phyloP scores from a whole-genome alignment of 2,329 filamentous ascomycete species.

The Penicillium crustosum region DNA sequence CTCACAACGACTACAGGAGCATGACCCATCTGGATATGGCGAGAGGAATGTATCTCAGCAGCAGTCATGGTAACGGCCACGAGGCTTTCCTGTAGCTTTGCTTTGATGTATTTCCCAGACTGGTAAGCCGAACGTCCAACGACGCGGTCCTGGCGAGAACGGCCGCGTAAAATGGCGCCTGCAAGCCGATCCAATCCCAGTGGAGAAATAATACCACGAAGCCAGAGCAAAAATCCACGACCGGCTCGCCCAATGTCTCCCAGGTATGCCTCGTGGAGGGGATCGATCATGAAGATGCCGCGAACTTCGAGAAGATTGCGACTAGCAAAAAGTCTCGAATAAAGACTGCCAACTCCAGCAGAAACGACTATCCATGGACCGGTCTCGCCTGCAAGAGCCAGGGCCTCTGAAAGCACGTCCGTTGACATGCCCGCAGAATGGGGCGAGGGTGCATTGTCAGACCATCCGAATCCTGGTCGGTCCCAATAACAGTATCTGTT shows the following conservation, averaged over 20 bases:
- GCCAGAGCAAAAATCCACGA: constrained; percentile 82
- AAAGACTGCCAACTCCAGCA: constrained; percentile 82
- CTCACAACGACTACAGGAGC: constrained; percentile 79
- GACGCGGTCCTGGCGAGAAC: constrained; percentile 77
- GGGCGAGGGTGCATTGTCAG: constrained; percentile 89
- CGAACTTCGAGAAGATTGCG: constrained; percentile 72
- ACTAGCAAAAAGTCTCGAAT: constrained; percentile 86
- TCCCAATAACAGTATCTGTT: constrained; percentile 92
- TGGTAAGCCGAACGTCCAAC: constrained; percentile 79
- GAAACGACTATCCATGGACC: constrained; percentile 88
- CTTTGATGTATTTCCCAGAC: constrained; percentile 79
- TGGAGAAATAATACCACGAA: constrained; percentile 79
- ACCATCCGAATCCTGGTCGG: constrained; percentile 83
- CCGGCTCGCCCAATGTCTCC: constrained; percentile 62
- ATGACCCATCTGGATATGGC: constrained; percentile 73
- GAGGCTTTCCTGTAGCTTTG: constrained; percentile 87
- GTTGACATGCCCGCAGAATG: constrained; percentile 91
- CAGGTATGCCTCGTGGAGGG: constrained; percentile 84
- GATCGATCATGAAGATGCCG: constrained; percentile 82
- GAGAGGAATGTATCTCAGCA: constrained; percentile 75
- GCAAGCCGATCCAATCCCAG: constrained; percentile 78
- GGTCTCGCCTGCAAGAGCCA: constrained; percentile 74
- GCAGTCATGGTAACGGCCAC: constrained; percentile 81
- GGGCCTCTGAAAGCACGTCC: constrained; percentile 81
- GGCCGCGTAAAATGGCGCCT: constrained; percentile 78